Evolutionary conservation across 2,329 filamentous ascomycete species (phyloP).

Genomic region (Neurospora sp.): DNA sequence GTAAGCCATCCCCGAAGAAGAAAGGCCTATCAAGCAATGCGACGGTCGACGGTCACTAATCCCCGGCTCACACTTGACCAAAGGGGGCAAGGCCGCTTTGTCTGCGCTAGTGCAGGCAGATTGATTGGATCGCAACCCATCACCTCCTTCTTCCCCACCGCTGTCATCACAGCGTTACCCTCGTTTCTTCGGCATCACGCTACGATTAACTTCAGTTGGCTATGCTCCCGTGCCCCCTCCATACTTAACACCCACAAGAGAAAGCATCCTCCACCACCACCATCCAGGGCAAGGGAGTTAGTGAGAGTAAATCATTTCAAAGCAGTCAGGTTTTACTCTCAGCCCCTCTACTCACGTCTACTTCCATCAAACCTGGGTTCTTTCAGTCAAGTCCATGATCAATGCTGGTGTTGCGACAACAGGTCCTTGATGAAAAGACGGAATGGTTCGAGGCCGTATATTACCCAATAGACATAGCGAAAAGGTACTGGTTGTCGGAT

Average conservation of each 20-base stretch:
- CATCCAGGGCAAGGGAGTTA: not conserved
- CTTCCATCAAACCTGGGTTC: not conserved
- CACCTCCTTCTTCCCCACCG: not conserved
- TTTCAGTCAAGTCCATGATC: not conserved
- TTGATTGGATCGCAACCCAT: not conserved
- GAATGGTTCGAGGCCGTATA: not conserved
- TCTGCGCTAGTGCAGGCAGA: not conserved
- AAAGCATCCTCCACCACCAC: not conserved
- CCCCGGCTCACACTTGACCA: not conserved
- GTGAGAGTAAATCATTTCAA: too few species aligned
- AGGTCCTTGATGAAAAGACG: not conserved
- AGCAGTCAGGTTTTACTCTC: not conserved
- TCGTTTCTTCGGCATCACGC: not conserved
- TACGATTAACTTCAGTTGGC: not conserved
- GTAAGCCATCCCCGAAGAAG: not conserved
- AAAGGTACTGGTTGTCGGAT: not conserved
- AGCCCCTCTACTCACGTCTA: not conserved
- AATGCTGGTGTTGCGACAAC: not conserved
- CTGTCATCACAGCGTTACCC: not conserved
- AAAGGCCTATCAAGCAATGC: not conserved
- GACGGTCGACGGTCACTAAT: not conserved
- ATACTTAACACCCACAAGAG: not conserved
- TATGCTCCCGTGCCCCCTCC: not conserved
- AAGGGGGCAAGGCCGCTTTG: not conserved
- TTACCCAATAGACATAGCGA: not conserved